A percentile compares a stretch with the other conserved stretches of the same genome.
phyloP scores from a whole-genome alignment of 192 early-diverging fungal species.

The Coemansia sp. region DNA sequence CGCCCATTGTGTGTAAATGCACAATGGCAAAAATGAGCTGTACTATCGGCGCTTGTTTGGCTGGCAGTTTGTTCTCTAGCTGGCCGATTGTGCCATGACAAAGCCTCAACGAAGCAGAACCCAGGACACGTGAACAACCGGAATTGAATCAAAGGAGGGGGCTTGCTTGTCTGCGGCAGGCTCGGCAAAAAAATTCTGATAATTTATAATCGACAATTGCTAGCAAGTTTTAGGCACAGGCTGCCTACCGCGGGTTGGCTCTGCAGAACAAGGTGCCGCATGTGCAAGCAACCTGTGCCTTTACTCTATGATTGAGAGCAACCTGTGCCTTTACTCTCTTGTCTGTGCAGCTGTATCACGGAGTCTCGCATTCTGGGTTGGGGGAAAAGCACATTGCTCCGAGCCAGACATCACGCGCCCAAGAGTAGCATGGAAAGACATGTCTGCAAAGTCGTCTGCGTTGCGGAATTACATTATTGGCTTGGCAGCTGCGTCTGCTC shows the following conservation, averaged over 20 bases:
- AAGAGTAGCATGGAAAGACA: conserved; percentile 2
- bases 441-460: background rate
- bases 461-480: background rate
- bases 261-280: background rate
- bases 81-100: conserved; percentile 1
- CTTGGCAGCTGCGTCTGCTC: background rate
- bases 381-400: background rate
- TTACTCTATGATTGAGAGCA: no score
- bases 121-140: background rate
- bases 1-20: conserved; percentile 13
- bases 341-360: no score
- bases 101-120: background rate
- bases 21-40: conserved; percentile 14
- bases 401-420: background rate
- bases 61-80: background rate
- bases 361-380: background rate
- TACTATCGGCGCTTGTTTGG: conserved; percentile 1
- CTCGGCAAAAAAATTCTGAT: background rate
- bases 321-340: no score
- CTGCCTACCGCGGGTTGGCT: background rate
- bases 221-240: background rate
- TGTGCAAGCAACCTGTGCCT: background rate
- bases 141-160: background rate
- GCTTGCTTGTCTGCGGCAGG: conserved; percentile 3
- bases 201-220: background rate